Base-by-base conservation (phyloP, 140 eudicot species). In the Ambrosia hybrid region DNA sequence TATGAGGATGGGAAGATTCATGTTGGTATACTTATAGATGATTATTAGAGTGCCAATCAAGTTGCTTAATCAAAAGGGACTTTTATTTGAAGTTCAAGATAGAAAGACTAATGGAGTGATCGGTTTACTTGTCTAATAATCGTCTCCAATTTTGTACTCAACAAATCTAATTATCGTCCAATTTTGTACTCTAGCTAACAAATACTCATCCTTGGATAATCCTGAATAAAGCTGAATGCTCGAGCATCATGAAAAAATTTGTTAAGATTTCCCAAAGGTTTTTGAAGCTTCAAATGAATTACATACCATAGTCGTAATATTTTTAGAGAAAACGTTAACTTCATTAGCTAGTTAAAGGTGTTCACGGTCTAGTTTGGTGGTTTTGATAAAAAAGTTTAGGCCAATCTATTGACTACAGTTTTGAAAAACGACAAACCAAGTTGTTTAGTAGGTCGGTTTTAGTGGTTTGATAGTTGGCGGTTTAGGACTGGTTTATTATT, bases 21-120 rank as follows among this genome's bases (percentile, higher is more conserved):
- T 57, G 59, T 51, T 79, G 71, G 79, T 67, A 57, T 79, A 73
- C 36, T 79, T 73, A 73, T 73, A 78, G 71, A 73, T 73, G 66
- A 73, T 67, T 58, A 17, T 58, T 58, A 37, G 75, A 79, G 71
- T 73, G 57, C 49, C 65, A 57, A 59, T 73, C 52, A 79, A 73
- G 75, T 49, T 57, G 45, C 46, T 51, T 30, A 43, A 21, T 30
- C 8, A 16, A 63, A 61, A 16, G 37, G 34, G 57, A 6, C 39
- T 79, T 0, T n/a, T 65, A 11, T 33, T 17, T 71, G 7, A 21
- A 60, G 4, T 21, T 67, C 6, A 57, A 60, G 41, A 10, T 67
- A 67, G 57, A 56, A n/a, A 14, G 51, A 70, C 38, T 62, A 57
- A 49, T 51, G 16, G 14, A 68, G 10, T 34, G 75, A 9, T 48